A percentile compares a stretch with the other conserved stretches of the same genome.
phyloP scores from a whole-genome alignment of 192 early-diverging fungal species.

The Coemansia sp. region DNA sequence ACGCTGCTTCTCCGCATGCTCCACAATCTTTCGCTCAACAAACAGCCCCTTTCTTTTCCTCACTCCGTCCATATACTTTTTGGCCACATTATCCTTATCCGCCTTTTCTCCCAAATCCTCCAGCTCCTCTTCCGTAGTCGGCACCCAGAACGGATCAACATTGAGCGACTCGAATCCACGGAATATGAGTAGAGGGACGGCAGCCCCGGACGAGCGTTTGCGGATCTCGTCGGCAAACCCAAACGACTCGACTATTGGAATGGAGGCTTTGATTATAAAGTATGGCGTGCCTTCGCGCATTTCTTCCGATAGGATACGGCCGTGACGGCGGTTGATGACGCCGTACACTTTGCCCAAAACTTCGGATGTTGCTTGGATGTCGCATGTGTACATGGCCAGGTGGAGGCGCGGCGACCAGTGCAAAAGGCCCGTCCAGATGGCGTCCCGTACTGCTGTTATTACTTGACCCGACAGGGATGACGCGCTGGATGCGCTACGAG shows the following conservation, averaged over 20 bases:
- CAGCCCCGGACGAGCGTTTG: conserved; percentile 92
- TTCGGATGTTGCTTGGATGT: conserved; percentile 93
- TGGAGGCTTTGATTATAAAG: conserved; percentile 79
- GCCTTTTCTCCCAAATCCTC: conserved; percentile 94
- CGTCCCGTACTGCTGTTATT: conserved; percentile 83
- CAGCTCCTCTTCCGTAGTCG: conserved; percentile 79
- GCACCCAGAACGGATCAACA: conserved; percentile 98
- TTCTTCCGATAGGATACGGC: conserved; percentile 93
- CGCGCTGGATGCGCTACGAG: not conserved
- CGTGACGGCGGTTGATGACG: conserved; percentile 85
- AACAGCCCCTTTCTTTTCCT: conserved; percentile 60
- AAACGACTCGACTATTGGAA: conserved; percentile 98
- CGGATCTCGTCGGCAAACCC: conserved; percentile 99
- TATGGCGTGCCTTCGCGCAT: conserved; percentile 98
- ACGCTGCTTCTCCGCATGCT: conserved; percentile 82
- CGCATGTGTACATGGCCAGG: conserved; percentile 96
- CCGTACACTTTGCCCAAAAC: conserved; percentile 95
- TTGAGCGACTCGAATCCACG: conserved; percentile 91
- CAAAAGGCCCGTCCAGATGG: conserved; percentile 79
- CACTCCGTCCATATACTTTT: conserved; percentile 95
- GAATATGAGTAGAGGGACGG: conserved; percentile 94
- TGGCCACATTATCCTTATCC: conserved; percentile 92
- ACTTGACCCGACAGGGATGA: conserved; percentile 70
- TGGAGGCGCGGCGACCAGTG: conserved; percentile 93
- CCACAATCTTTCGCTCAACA: conserved; percentile 70